These are phyloP conservation scores for Pseudocercospora vitis DNA, from an alignment of 2,329 filamentous ascomycete genomes.

Conservation along the genomic window DNA sequence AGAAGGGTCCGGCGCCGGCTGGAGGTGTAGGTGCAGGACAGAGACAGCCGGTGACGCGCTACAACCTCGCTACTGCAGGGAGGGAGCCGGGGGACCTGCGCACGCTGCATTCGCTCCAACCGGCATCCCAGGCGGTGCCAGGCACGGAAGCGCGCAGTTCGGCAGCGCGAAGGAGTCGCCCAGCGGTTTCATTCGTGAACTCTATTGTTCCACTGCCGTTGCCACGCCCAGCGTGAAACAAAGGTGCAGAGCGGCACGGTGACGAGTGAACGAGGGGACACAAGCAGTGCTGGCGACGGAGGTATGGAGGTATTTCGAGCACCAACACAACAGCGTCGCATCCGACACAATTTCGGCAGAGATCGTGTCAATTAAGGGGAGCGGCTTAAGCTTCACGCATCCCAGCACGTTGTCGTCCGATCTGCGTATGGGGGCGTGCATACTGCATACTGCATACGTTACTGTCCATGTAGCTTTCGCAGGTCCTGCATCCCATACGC, in stretches of 20 bases:
- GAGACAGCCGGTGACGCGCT: slow-evolving; percentile 1
- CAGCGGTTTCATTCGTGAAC: slow-evolving; percentile 15
- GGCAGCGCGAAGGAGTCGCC: background rate
- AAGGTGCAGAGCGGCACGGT: background rate
- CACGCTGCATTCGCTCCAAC: slow-evolving; percentile 3
- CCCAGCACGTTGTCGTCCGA: slow-evolving; percentile 22
- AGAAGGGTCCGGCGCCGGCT: slow-evolving; percentile 6
- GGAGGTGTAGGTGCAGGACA: slow-evolving; percentile 4
- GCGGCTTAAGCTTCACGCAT: slow-evolving; percentile 17
- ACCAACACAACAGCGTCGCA: background rate
- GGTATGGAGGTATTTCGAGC: too few species aligned
- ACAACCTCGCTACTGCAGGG: slow-evolving; percentile 6
- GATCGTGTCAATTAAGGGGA: slow-evolving; percentile 21
- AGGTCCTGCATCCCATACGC: slow-evolving; percentile 12
- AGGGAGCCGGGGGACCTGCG: background rate
- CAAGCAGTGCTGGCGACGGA: too few species aligned
- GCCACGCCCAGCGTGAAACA: background rate
- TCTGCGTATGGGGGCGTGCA: slow-evolving; percentile 16
- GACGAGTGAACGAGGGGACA: too few species aligned
- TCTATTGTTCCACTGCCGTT: slow-evolving; percentile 7
- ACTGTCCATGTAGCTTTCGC: too few species aligned
- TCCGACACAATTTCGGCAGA: slow-evolving; percentile 20
- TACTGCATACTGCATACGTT: slow-evolving; percentile 17
- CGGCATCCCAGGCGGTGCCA: slow-evolving; percentile 8
- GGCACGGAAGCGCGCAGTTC: slow-evolving; percentile 11